Conservation (phyloP, 2,329 filamentous ascomycete species). For the Hysterium pulicare region DNA sequence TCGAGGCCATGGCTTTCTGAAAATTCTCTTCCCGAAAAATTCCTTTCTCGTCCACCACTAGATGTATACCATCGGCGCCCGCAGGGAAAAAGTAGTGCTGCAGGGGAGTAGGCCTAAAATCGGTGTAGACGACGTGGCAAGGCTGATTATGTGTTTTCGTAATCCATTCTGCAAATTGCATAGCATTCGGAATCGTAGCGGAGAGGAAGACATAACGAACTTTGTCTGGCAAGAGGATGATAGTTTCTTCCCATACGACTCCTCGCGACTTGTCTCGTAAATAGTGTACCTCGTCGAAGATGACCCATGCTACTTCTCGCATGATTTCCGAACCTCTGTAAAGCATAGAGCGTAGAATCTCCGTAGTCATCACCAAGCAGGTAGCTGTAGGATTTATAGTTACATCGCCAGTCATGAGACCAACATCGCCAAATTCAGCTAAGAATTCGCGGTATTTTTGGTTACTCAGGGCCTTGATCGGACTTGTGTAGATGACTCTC, state of each 20-base stretch:
- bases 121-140: constrained; percentile 98
- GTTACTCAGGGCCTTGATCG: constrained; percentile 97
- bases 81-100: constrained; percentile 98
- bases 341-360: constrained; percentile 98
- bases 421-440: constrained; percentile 92
- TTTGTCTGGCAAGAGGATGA: constrained; percentile 96
- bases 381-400: constrained; percentile 98
- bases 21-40: constrained; percentile 97
- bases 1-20: constrained; percentile 87
- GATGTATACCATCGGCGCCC: constrained; percentile 85
- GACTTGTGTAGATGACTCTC: constrained; percentile 97
- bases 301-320: constrained; percentile 97
- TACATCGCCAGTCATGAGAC: constrained; percentile 97
- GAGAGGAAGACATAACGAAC: constrained; percentile 98
- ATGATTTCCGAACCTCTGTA: constrained; percentile 98
- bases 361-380: constrained; percentile 97
- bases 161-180: constrained; percentile 99
- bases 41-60: constrained; percentile 96
- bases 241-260: constrained; percentile 99
- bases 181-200: constrained; percentile 96
- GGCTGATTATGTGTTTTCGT: constrained; percentile 96
- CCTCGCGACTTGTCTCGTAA: constrained; percentile 91
- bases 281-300: constrained; percentile 99
- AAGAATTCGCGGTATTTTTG: constrained; percentile 98
- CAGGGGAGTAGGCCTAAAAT: constrained; percentile 92